phyloP scores from a whole-genome alignment of 2,329 filamentous ascomycete genomes.

The Emmonsiellopsis sp. region DNA sequence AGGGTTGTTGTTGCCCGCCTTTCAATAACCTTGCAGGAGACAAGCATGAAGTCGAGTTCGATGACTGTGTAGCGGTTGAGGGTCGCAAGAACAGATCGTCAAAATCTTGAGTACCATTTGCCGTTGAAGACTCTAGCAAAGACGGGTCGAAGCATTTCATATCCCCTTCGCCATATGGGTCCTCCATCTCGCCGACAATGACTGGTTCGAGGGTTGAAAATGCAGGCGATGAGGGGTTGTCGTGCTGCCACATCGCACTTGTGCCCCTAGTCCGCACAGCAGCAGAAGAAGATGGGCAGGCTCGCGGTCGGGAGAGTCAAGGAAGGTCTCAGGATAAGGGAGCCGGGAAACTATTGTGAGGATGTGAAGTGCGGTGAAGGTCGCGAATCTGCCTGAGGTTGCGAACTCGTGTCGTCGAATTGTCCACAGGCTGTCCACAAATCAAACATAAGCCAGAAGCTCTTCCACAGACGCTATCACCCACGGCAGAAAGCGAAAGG shows the following conservation, averaged over 20 bases:
- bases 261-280: neutral
- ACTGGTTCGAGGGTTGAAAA: constrained; percentile 31
- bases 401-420: neutral
- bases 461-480: neutral
- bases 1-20: neutral
- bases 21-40: constrained; percentile 19
- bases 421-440: neutral
- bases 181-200: constrained; percentile 35
- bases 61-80: constrained; percentile 21
- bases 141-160: constrained; percentile 34
- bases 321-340: neutral
- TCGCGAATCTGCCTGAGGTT: neutral
- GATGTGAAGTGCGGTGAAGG: neutral
- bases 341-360: neutral
- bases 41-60: constrained; percentile 20
- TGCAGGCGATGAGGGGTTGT: constrained; percentile 25
- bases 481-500: neutral
- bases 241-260: constrained; percentile 25
- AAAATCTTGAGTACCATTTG: constrained; percentile 31
- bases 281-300: neutral
- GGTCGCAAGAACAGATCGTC: constrained; percentile 31
- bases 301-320: neutral
- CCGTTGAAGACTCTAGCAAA: constrained; percentile 26
- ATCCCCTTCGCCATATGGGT: constrained; percentile 30
- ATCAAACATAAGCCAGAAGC: neutral